These are phyloP conservation scores for Alternaria sp. DNA, from an alignment of 2,329 filamentous ascomycete species.

Conservation along the genomic window DNA sequence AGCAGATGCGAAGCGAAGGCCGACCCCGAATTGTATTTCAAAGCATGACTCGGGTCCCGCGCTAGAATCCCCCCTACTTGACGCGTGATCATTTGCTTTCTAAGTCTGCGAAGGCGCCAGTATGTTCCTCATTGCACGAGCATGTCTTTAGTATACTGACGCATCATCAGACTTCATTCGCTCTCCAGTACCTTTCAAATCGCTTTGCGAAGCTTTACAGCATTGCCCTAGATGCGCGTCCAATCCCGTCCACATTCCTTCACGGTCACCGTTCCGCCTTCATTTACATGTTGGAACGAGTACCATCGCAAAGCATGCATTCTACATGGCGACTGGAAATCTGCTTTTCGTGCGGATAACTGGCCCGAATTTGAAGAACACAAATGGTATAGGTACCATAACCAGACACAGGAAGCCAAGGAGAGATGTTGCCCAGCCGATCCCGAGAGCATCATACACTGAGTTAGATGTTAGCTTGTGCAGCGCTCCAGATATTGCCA, in stretches of 20 bases:
- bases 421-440: slow-evolving; percentile 49
- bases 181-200: not conserved
- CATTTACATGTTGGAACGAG: not conserved
- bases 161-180: not conserved
- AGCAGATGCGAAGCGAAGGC: not conserved
- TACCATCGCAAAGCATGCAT: not conserved
- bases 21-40: not conserved
- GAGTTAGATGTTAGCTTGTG: not conserved
- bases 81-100: not conserved
- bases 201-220: not conserved
- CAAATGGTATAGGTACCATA: slow-evolving; percentile 39
- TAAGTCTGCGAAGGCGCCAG: not conserved
- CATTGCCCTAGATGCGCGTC: not conserved
- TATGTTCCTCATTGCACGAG: not conserved
- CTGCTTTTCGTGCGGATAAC: slow-evolving; percentile 30
- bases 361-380: slow-evolving; percentile 36
- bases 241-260: not conserved
- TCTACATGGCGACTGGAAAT: slow-evolving; percentile 21
- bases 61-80: not conserved
- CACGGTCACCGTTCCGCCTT: not conserved
- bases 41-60: not conserved
- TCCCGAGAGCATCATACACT: slow-evolving; percentile 45
- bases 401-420: slow-evolving; percentile 49
- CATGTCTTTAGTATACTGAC: not conserved
- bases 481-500: not conserved